Conservation (phyloP, 345 rosid genomes). For the Gossypium thurberi region DNA sequence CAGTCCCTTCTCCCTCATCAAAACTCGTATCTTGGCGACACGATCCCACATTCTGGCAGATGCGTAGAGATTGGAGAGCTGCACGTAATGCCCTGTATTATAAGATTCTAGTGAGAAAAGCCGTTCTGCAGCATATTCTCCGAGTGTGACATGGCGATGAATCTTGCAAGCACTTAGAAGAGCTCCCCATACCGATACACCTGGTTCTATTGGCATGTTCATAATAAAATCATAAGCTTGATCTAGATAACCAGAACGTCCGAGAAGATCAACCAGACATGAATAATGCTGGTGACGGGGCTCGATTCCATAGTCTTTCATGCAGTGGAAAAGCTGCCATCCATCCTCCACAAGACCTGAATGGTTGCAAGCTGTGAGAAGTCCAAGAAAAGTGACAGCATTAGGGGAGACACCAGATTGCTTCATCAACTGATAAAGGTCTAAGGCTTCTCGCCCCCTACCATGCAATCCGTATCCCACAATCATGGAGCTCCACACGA, state of each 20-base stretch:
- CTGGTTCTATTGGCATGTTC: conserved; percentile 57
- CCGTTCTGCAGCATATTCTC: conserved; percentile 57
- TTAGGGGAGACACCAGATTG: conserved; percentile 45
- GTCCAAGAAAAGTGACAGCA: conserved; percentile 58
- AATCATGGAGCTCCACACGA: conserved; percentile 67
- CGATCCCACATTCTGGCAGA: conserved; percentile 49
- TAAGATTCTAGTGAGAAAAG: conserved; percentile 55
- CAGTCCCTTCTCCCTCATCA: conserved; percentile 58
- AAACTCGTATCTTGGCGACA: conserved; percentile 41
- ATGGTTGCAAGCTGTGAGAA: conserved; percentile 65
- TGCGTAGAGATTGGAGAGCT: conserved; percentile 73
- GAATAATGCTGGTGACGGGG: conserved; percentile 68
- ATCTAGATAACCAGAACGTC: conserved; percentile 53
- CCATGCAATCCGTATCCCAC: conserved; percentile 74
- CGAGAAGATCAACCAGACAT: conserved; percentile 65
- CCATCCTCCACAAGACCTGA: conserved; percentile 64
- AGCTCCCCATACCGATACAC: conserved; percentile 62
- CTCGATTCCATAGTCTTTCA: conserved; percentile 45
- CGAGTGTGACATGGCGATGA: conserved; percentile 48
- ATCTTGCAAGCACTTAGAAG: conserved; percentile 62
- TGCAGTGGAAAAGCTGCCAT: conserved; percentile 54
- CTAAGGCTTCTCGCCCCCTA: conserved; percentile 44
- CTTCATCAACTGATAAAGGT: conserved; percentile 44
- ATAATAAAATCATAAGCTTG: conserved; percentile 49
- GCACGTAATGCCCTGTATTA: conserved; percentile 62